Evolutionary conservation across 192 early-diverging fungal species (phyloP), one percentile per base, ranked within the genome.

Genomic region (Podila verticillata): DNA sequence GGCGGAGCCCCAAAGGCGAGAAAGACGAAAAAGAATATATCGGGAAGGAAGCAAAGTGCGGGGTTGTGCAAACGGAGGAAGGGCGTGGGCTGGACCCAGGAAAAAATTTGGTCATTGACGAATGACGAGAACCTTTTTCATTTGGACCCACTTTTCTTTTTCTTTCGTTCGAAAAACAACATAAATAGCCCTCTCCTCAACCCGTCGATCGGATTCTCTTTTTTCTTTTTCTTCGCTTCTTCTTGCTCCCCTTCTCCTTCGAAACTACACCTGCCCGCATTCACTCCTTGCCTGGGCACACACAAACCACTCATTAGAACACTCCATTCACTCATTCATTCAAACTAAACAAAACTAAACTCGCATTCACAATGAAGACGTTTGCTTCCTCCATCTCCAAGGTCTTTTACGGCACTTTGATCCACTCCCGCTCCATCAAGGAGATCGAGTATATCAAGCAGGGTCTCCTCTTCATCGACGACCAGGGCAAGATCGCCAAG

Each of bases 401-500:
- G 68, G 82, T 91, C 29, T 91, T 89, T 68, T 74, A 84, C 51
- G 94, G 92, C 20, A 89, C 89, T 15, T 68, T 94, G 20, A 86
- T 92, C 48, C 92, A 94, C 80, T 90, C 93, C 15, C 74, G 90
- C 2, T 82, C 88, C 8, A 67, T 93, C 12, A 81, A 82, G 20
- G 66, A 91, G 48, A 86, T 98, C 29, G 91, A 93, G 60, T 87
- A 93, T 66, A 83, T 94, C 29, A 61, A 84, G 20, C 84, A 87
- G 58, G 91, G 87, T 47, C 84, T 93, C 1, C 66, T 96, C 15
- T 93, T 92, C 35, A 86, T 98, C 19, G 83, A 91, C 60, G 66
- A 65, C 51, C 82, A 70, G 24, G 95, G 95, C 31, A 87, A 82
- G 60, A 96, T 98, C 56, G 85, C 83, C 17, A 89, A 91, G 72